Evolutionary conservation across 2,329 filamentous ascomycete genomes (phyloP), one percentile per base, ranked within the genome.

Genomic region (Falciphora oryzae): DNA sequence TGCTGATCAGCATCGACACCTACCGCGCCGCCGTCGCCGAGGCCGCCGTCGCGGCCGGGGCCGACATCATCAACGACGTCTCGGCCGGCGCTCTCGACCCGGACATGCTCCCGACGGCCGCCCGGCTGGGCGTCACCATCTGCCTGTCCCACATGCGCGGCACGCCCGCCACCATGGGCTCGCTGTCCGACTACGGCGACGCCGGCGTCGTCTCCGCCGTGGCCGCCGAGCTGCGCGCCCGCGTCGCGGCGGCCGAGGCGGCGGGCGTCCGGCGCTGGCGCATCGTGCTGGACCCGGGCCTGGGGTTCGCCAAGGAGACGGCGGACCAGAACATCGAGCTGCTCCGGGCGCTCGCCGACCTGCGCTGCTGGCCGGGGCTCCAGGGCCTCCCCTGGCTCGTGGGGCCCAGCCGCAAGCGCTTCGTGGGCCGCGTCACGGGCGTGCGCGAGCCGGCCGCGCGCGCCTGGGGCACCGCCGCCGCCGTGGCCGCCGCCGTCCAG

Each of bases 131-230:
- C 50, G 92, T 89, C 70, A 92, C 93, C 3, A 87, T 97, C 38
- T 85, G 83, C 67, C 82, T 97, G 63, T 96, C 96, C 92, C 93
- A 97, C 78, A 97, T 95, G 91, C 91, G 93, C 70, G 93, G 93
- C 62, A 91, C 87, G 3, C 92, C 93, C 0, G 83, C 85, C 62
- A 96, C 90, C 2, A 97, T 97, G 93, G 87, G 81, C 67, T 78
- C 78, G 32, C 76, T 91, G 7, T 86, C 86, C 59, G 76, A 84
- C 61, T 97, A 97, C 73, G 68, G 69, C 61, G 58, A 50, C 35
- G 38, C 50, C 28, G 90, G 89, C 2, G 76, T 96, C 29, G 78
- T 94, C 27, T 73, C 81, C 0, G 86, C 84, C 13, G 81, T 97
- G 3, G 85, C 83, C 7, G 70, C 73, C 1, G 93, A 96, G 76